A percentile compares a stretch with the other conserved stretches of the same genome.
Conservation (phyloP, 805 yeast species). For the Lachancea sp. region DNA sequence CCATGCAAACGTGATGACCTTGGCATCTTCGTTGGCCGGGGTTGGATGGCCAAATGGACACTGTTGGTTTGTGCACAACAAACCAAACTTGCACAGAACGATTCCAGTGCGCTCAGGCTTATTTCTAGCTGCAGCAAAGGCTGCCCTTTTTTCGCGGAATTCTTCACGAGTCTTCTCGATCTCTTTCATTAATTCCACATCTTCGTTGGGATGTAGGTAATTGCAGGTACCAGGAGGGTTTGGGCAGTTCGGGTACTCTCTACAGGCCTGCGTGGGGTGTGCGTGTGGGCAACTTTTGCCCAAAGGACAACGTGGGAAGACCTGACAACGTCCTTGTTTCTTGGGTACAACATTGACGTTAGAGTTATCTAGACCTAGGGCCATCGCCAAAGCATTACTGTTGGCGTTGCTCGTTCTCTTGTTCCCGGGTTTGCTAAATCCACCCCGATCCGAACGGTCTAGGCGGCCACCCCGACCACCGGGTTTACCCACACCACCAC, state of each 20-base stretch:
- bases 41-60: conserved; percentile 94
- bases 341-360: conserved; percentile 37
- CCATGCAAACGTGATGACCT: conserved; percentile 65
- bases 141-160: conserved; percentile 39
- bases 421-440: conserved; percentile 20
- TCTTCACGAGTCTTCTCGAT: conserved; percentile 56
- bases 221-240: conserved; percentile 78
- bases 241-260: conserved; percentile 69
- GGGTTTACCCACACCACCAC: conserved; percentile 8
- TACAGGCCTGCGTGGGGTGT: conserved; percentile 76
- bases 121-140: conserved; percentile 31
- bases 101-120: conserved; percentile 42
- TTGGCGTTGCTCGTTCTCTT: conserved; percentile 23
- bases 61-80: conserved; percentile 63
- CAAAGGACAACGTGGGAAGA: conserved; percentile 63
- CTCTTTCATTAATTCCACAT: conserved; percentile 62
- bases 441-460: conserved; percentile 15
- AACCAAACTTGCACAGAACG: conserved; percentile 70
- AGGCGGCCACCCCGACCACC: conserved; percentile 10
- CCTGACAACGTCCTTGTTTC: conserved; percentile 58
- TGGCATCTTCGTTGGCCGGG: conserved; percentile 70
- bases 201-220: conserved; percentile 80
- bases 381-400: conserved; percentile 35
- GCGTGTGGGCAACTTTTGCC: conserved; percentile 63
- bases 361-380: conserved; percentile 31